phyloP scores from a whole-genome alignment of 306 rosid genomes.

The Cucurbita argyrosperma region DNA sequence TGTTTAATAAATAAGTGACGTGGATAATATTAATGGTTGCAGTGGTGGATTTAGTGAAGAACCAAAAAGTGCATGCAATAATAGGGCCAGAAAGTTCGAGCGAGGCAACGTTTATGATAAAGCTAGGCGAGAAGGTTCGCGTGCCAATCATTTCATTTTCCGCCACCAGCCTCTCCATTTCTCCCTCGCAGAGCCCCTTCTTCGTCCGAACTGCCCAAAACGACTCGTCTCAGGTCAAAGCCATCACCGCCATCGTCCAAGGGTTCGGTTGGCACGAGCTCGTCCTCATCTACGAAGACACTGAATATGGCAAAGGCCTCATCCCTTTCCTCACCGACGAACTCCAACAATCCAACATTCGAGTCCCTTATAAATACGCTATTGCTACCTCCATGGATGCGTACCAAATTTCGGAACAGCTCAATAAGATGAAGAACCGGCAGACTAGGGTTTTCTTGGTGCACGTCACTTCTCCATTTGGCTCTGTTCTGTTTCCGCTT shows the following conservation, averaged over 20 bases:
- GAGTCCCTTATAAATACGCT: slow-evolving; percentile 15
- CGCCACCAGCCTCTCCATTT: slow-evolving; percentile 25
- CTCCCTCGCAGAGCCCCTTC: slow-evolving; percentile 12
- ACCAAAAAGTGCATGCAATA: slow-evolving; percentile 17
- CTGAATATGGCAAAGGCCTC: slow-evolving; percentile 25
- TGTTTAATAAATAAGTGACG: background rate
- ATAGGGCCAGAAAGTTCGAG: slow-evolving; percentile 21
- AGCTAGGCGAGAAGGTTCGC: slow-evolving; percentile 8
- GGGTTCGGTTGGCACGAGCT: slow-evolving; percentile 22
- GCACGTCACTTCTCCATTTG: slow-evolving; percentile 18
- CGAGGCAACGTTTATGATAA: slow-evolving; percentile 18
- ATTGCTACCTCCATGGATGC: slow-evolving; percentile 12
- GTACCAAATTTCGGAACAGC: slow-evolving; percentile 5
- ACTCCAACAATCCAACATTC: slow-evolving; percentile 6
- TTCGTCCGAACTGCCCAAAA: slow-evolving; percentile 21
- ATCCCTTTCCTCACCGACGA: slow-evolving; percentile 22
- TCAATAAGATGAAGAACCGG: slow-evolving; percentile 1
- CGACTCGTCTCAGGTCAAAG: slow-evolving; percentile 16
- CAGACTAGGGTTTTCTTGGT: slow-evolving; percentile 20
- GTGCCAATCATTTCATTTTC: slow-evolving; percentile 23
- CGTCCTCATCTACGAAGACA: slow-evolving; percentile 25
- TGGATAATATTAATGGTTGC: background rate
- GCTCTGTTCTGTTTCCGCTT: slow-evolving; percentile 12
- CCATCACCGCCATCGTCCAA: slow-evolving; percentile 18
- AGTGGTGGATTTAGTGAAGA: slow-evolving; percentile 14